A percentile compares a stretch with the other conserved stretches of the same genome.
phyloP scores from a whole-genome alignment of 176 grass and related monocot genomes.

The Echinochloa phyllopogon region DNA sequence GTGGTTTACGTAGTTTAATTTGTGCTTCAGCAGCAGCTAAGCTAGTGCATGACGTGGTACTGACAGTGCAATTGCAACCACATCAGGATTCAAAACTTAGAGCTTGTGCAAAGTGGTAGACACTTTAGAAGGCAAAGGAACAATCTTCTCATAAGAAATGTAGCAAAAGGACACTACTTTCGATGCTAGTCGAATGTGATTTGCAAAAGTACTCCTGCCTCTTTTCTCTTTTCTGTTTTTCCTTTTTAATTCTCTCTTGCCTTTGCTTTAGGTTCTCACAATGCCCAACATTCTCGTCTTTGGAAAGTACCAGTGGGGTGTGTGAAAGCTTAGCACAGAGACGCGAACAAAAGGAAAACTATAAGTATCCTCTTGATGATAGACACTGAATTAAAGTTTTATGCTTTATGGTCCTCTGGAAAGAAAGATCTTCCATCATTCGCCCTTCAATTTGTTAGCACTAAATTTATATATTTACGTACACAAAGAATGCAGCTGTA shows the following conservation, averaged over 20 bases:
- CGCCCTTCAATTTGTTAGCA: constrained; percentile 26
- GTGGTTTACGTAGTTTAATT: not conserved
- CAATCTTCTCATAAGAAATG: constrained; percentile 45
- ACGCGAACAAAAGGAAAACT: not conserved
- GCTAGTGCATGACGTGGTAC: constrained; percentile 12
- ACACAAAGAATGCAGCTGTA: constrained; percentile 38
- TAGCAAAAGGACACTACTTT: constrained; percentile 52
- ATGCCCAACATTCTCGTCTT: constrained; percentile 55
- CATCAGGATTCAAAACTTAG: constrained; percentile 62
- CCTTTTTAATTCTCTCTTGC: constrained; percentile 39
- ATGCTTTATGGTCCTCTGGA: constrained; percentile 46
- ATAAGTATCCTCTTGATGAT: constrained; percentile 40
- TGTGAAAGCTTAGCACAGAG: constrained; percentile 51
- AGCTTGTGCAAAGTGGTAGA: constrained; percentile 53
- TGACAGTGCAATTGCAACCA: constrained; percentile 17
- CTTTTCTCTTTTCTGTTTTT: constrained; percentile 18
- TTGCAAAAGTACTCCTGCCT: constrained; percentile 41
- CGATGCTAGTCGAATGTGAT: constrained; percentile 51
- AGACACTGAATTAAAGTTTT: constrained; percentile 31
- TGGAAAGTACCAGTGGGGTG: constrained; percentile 51
- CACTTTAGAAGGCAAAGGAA: constrained; percentile 66
- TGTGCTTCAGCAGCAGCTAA: constrained; percentile 16
- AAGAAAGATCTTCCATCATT: constrained; percentile 45
- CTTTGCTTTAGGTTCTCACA: constrained; percentile 53
- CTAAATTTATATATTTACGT: not conserved